Conservation (phyloP, 805 yeast genomes). For the Candida silvatica region DNA sequence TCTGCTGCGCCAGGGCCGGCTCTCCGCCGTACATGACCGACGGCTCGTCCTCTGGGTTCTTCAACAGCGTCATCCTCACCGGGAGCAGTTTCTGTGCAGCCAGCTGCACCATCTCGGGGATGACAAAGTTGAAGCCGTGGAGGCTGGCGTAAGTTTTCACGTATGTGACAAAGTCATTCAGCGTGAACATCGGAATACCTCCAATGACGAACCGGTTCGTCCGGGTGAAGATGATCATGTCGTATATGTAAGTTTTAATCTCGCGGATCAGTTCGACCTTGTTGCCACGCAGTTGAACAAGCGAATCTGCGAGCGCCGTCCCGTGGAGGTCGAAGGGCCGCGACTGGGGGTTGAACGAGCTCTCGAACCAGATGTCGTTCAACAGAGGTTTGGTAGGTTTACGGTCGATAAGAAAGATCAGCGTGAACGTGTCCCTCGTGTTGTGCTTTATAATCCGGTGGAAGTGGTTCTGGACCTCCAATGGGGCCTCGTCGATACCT, state of each 20-base stretch:
- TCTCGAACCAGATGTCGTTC: slow-evolving; percentile 3
- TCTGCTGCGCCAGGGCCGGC: slow-evolving; percentile 27
- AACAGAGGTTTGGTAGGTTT: not conserved
- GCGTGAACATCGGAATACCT: slow-evolving; percentile 42
- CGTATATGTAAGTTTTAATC: slow-evolving; percentile 45
- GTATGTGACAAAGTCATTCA: slow-evolving; percentile 32
- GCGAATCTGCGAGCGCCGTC: too few species aligned
- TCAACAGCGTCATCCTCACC: slow-evolving; percentile 27
- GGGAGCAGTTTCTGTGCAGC: slow-evolving; percentile 44
- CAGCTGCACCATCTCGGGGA: slow-evolving; percentile 43
- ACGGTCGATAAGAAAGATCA: too few species aligned
- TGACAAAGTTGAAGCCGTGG: slow-evolving; percentile 32
- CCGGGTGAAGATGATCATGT: slow-evolving; percentile 42
- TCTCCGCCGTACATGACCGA: slow-evolving; percentile 52
- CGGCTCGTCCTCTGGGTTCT: slow-evolving; percentile 36
- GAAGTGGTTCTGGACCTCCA: too few species aligned
- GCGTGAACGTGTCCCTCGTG: too few species aligned
- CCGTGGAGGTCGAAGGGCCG: too few species aligned
- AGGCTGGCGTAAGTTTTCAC: slow-evolving; percentile 34
- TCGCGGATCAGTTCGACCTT: slow-evolving; percentile 21
- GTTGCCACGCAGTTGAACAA: too few species aligned
- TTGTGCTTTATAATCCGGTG: too few species aligned
- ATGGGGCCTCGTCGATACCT: too few species aligned
- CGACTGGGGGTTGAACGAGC: too few species aligned
- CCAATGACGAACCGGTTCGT: slow-evolving; percentile 44